These are phyloP conservation scores for Hypoxylon sp. DNA, from an alignment of 2,329 filamentous ascomycete genomes.

Conservation along the genomic window DNA sequence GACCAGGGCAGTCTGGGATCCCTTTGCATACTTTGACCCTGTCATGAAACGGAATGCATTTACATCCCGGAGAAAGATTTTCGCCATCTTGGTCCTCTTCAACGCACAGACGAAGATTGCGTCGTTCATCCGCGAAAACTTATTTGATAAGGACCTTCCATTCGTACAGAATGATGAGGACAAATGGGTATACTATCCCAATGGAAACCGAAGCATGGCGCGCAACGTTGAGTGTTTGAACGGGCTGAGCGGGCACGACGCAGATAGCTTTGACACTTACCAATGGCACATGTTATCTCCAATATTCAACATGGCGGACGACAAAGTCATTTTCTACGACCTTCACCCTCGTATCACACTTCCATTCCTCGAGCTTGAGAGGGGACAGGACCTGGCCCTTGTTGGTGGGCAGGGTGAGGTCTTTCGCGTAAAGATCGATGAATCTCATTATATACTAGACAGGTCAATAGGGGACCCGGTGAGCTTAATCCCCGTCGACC, in stretches of 20 bases:
- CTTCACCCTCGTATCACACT: conserved; percentile 9
- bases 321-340: conserved; percentile 1
- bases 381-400: neutral
- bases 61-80: conserved; percentile 23
- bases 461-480: conserved; percentile 3
- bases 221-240: conserved; percentile 2
- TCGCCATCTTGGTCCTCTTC: conserved; percentile 11
- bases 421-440: conserved; percentile 4
- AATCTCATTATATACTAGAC: neutral
- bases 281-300: conserved; percentile 26
- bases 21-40: neutral
- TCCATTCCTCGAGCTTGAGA: conserved; percentile 8
- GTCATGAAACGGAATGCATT: neutral
- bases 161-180: neutral
- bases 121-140: conserved; percentile 14
- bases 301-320: conserved; percentile 19
- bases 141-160: conserved; percentile 24
- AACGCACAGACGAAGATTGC: neutral
- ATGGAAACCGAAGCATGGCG: neutral
- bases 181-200: conserved; percentile 2
- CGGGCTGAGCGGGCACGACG: neutral
- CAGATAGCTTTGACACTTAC: conserved; percentile 14
- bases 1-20: conserved; percentile 12
- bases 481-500: neutral
- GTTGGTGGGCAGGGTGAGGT: conserved; percentile 11